Base-by-base conservation (phyloP, 1,284 basidiomycete genomes). In the Malassezia arunalokei region DNA sequence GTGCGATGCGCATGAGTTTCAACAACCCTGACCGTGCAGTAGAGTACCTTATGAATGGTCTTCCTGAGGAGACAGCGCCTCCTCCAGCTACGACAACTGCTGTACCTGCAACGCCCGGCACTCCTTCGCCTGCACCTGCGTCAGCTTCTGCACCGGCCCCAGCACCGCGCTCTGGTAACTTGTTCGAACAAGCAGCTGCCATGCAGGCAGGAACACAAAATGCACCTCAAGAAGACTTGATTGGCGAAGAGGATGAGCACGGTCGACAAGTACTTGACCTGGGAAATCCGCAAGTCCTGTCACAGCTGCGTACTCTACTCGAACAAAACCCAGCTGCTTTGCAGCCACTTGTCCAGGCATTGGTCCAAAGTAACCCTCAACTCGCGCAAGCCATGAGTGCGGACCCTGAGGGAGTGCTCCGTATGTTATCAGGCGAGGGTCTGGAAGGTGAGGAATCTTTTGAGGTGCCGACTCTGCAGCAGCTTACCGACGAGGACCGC, bases 21-120 rank as follows among this genome's bases (percentile, higher is more conserved):
- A 99, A 99, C 76, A 98, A 99, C 75, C 88, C 94, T 1, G 91
- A 98, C 68, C 82, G 94, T 40, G 94, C 94, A 6, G 91, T 91
- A 28, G 94, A 99, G 75, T 98, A 98, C 75, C 78, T 99, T 45
- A 85, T 96, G 81, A 94, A 75, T 59, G 91, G 91, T 64, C 32
- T 48, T 5, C 35, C 54, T 6, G 54, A 87, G 86, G 86, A 87
- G 45, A 35, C 33, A 15, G 33, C 33, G 33, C 32, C 41, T 29
- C 31, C 48, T n/a, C 33, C 40, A 14, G 20, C 39, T 30, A 17
- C 39, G n/a, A 27, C 42, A 3, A 38, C 43, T 3, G 79, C 80
- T n/a, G 80, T 85, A 65, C 41, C 65, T 27, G 59, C 60, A 47
- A 56, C 70, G 77, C 78, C 81, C 38, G 58, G 69, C 77, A 78